phyloP scores from a whole-genome alignment of 164 flowering plant genomes.

The Tetrastigma voinierianum region DNA sequence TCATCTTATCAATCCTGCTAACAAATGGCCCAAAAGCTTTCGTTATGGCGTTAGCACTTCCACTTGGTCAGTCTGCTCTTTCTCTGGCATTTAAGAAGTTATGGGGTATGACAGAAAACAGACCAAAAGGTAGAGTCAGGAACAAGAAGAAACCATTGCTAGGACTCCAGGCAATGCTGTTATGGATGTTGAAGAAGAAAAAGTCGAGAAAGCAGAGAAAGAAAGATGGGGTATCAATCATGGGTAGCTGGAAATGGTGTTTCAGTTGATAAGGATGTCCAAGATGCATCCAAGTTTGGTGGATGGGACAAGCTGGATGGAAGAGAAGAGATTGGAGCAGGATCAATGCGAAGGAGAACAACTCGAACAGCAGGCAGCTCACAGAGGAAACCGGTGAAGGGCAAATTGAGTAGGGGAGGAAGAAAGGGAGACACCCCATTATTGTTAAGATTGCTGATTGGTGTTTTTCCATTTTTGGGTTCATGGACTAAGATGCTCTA shows the following conservation, averaged over 20 bases:
- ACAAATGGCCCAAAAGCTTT: conserved; percentile 70
- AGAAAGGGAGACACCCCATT: conserved; percentile 51
- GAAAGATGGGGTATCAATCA: conserved; percentile 40
- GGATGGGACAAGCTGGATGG: conserved; percentile 91
- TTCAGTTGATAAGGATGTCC: conserved; percentile 23
- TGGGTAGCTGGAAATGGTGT: conserved; percentile 41
- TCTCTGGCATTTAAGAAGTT: conserved; percentile 55
- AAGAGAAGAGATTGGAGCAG: conserved; percentile 11
- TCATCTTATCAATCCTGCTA: conserved; percentile 50
- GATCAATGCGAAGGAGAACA: conserved; percentile 17
- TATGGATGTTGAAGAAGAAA: conserved; percentile 24
- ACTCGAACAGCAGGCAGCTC: conserved; percentile 10
- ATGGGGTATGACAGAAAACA: conserved; percentile 26
- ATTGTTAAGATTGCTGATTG: conserved; percentile 64
- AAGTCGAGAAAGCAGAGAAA: conserved; percentile 13
- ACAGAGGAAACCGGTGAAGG: conserved; percentile 12
- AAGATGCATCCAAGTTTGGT: conserved; percentile 44
- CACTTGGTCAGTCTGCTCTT: conserved; percentile 61
- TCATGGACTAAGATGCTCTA: conserved; percentile 64
- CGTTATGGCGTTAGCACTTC: conserved; percentile 65
- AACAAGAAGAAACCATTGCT: conserved; percentile 31
- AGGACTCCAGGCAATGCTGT: conserved; percentile 11
- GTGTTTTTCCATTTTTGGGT: conserved; percentile 80
- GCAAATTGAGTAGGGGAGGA: conserved; percentile 37
- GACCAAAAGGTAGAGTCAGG: conserved; percentile 36